phyloP scores from a whole-genome alignment of 306 rosid genomes.

The Glycyrrhiza uralensis region DNA sequence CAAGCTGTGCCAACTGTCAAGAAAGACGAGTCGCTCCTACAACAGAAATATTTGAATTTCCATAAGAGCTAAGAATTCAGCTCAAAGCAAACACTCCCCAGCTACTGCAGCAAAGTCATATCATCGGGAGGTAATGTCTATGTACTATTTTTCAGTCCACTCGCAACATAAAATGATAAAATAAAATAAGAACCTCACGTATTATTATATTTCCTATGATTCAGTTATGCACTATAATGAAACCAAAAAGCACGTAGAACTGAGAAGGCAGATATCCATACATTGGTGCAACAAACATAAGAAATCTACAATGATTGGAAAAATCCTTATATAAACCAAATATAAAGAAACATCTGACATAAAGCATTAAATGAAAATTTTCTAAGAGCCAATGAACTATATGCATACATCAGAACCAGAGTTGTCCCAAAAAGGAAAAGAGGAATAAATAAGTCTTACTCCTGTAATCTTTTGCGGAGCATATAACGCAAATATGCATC shows the following conservation, averaged over 20 bases:
- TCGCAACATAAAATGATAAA: neutral
- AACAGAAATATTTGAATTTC: neutral
- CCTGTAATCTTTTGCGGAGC: conserved; percentile 71
- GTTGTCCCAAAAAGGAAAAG: conserved; percentile 6
- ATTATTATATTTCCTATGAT: neutral
- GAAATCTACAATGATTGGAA: neutral
- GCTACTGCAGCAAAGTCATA: neutral
- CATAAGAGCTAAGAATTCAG: neutral
- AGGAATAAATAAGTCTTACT: conserved; percentile 43
- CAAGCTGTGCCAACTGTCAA: neutral
- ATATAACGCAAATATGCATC: conserved; percentile 81
- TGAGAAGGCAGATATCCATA: neutral
- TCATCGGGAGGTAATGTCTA: neutral
- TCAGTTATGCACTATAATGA: conserved; percentile 6
- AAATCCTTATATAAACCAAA: neutral
- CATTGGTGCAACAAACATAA: neutral
- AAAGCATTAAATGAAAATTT: neutral
- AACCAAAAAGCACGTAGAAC: neutral
- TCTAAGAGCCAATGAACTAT: neutral
- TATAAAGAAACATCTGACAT: neutral
- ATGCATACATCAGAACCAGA: conserved; percentile 14
- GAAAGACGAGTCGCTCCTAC: neutral
- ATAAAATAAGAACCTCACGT: neutral
- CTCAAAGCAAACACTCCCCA: conserved; percentile 7
- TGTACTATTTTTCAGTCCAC: neutral